Evolutionary conservation across 106 monocot genomes (phyloP).

Genomic region (Dioscorea alata): DNA sequence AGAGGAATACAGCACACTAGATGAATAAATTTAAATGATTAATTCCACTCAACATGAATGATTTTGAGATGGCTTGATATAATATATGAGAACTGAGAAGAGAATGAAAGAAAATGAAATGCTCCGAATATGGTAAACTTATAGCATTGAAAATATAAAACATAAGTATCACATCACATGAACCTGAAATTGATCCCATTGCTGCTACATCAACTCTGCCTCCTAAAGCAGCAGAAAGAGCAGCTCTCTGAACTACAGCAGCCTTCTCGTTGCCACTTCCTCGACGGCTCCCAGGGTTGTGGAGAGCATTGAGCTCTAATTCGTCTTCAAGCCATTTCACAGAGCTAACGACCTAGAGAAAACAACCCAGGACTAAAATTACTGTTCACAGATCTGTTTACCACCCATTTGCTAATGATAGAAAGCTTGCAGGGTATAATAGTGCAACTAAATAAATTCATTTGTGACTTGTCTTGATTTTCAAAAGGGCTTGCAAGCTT

Average conservation of each 20-base stretch:
- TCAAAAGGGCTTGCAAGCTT: no score
- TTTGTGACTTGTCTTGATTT: no score
- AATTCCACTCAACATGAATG: neutral
- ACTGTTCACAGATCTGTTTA: no score
- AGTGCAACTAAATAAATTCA: no score
- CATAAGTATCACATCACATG: slow-evolving; percentile 3
- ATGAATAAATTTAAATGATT: neutral
- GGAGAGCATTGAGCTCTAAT: slow-evolving; percentile 89
- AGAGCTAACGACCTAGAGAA: slow-evolving; percentile 82
- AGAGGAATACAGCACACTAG: neutral
- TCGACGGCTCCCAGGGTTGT: slow-evolving; percentile 81
- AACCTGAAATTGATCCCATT: slow-evolving; percentile 97
- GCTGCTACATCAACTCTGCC: slow-evolving; percentile 89
- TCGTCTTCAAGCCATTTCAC: slow-evolving; percentile 99
- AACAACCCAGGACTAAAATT: neutral
- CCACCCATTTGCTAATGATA: no score
- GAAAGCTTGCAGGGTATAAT: no score
- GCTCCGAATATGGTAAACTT: no score
- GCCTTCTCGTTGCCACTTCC: slow-evolving; percentile 89
- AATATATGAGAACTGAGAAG: no score
- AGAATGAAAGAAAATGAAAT: no score
- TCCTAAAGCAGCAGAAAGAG: slow-evolving; percentile 92
- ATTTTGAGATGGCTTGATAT: neutral
- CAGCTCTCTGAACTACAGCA: slow-evolving; percentile 65
- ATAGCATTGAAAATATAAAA: neutral